Conservation (phyloP, 2,329 filamentous ascomycete species). For the Beauveria bassiana region DNA sequence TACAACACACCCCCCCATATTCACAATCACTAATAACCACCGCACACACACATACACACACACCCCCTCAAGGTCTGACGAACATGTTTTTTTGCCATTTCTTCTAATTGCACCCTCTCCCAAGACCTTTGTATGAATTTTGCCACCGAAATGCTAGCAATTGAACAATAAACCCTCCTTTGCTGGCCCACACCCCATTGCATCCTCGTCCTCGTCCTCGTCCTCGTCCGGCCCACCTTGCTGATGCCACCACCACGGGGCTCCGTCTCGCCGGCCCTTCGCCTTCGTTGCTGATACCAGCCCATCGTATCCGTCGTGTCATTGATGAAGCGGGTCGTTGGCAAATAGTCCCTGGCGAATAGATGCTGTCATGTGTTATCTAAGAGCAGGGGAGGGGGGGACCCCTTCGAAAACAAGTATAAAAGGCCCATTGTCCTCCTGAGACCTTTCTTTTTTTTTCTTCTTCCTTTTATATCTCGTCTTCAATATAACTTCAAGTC, state of each 20-base stretch:
- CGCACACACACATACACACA: not conserved
- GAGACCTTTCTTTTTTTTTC: slow-evolving; percentile 32
- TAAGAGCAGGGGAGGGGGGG: slow-evolving; percentile 28
- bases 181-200: not conserved
- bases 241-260: not conserved
- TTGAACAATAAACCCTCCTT: not conserved
- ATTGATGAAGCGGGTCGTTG: slow-evolving; percentile 35
- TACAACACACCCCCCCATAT: not conserved
- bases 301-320: slow-evolving; percentile 25
- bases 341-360: slow-evolving; percentile 32
- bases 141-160: not conserved
- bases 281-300: slow-evolving; percentile 23
- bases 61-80: too few species aligned
- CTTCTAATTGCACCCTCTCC: slow-evolving; percentile 17
- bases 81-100: not conserved
- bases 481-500: slow-evolving; percentile 2
- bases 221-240: slow-evolving; percentile 14
- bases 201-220: not conserved
- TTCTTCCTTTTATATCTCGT: slow-evolving; percentile 44
- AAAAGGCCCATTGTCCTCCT: slow-evolving; percentile 49
- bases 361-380: slow-evolving; percentile 35
- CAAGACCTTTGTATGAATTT: not conserved
- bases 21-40: not conserved
- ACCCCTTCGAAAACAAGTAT: slow-evolving; percentile 43
- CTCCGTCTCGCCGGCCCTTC: slow-evolving; percentile 16